These are phyloP conservation scores for Nemania serpens DNA, from an alignment of 2,329 filamentous ascomycete genomes.

Conservation along the genomic window DNA sequence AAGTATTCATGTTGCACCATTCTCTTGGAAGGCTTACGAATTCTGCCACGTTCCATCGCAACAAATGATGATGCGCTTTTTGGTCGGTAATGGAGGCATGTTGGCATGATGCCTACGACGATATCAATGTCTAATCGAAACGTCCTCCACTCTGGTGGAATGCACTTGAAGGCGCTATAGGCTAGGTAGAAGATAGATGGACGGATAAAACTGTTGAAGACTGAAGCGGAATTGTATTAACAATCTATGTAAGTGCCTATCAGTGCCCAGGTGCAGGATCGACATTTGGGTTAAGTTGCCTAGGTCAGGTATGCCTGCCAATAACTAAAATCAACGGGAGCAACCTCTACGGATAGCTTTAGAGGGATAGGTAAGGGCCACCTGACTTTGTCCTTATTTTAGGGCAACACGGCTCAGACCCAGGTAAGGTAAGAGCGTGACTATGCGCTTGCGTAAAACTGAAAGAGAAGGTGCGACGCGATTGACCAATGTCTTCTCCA, in stretches of 20 bases:
- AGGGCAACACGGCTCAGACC: background rate
- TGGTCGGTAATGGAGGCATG: slow-evolving; percentile 26
- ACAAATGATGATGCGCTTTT: slow-evolving; percentile 56
- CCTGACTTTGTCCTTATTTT: no score
- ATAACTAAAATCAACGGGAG: background rate
- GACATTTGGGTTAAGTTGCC: background rate
- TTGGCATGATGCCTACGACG: background rate
- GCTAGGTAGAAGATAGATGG: background rate
- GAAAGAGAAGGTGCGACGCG: background rate
- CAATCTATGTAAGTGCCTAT: no score
- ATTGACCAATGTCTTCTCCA: no score
- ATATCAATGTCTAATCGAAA: background rate
- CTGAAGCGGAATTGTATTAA: background rate
- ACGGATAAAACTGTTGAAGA: background rate
- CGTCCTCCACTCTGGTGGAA: background rate
- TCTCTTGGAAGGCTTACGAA: slow-evolving; percentile 37
- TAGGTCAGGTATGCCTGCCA: background rate
- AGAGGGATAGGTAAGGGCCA: background rate
- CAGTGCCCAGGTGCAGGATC: no score
- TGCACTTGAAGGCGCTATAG: background rate
- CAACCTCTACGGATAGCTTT: background rate
- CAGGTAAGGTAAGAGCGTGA: background rate
- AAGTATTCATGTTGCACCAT: slow-evolving; percentile 8
- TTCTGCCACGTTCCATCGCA: slow-evolving; percentile 62
- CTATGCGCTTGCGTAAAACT: background rate